Evolutionary conservation across 2,329 filamentous ascomycete genomes (phyloP).

Genomic region (Diaporthe batatas): DNA sequence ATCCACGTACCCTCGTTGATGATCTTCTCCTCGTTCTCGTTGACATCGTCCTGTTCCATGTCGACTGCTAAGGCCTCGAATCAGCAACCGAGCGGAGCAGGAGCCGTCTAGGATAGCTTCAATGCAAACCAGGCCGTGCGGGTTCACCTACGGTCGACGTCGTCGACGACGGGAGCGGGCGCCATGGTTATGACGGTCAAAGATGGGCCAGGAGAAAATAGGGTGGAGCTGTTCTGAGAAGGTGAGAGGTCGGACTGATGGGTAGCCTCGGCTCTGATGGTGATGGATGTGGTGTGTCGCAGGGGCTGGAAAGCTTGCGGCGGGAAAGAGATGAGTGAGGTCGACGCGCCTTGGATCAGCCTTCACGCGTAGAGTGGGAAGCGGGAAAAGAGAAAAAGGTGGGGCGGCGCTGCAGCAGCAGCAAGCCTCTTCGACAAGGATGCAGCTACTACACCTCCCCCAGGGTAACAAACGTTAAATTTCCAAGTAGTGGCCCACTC

Average conservation of each 20-base stretch:
- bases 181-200: slow-evolving; percentile 55
- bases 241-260: neutral
- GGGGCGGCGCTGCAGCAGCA: slow-evolving; percentile 6
- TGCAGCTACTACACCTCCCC: slow-evolving; percentile 17
- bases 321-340: slow-evolving; percentile 24
- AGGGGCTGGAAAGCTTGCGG: slow-evolving; percentile 8
- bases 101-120: neutral
- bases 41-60: slow-evolving; percentile 75
- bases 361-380: slow-evolving; percentile 32
- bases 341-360: slow-evolving; percentile 14
- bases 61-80: slow-evolving; percentile 50
- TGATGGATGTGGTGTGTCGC: neutral
- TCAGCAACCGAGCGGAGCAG: neutral
- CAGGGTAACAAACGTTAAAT: too few relatives aligned
- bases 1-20: slow-evolving; percentile 81
- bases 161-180: slow-evolving; percentile 61
- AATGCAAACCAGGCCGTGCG: neutral
- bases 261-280: neutral
- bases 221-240: neutral
- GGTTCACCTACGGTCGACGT: slow-evolving; percentile 61
- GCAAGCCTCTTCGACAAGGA: slow-evolving; percentile 15
- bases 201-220: neutral
- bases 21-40: slow-evolving; percentile 83
- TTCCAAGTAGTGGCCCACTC: too few relatives aligned
- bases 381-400: slow-evolving; percentile 28